phyloP scores from a whole-genome alignment of 2,329 filamentous ascomycete species.

The Apiospora sp. region DNA sequence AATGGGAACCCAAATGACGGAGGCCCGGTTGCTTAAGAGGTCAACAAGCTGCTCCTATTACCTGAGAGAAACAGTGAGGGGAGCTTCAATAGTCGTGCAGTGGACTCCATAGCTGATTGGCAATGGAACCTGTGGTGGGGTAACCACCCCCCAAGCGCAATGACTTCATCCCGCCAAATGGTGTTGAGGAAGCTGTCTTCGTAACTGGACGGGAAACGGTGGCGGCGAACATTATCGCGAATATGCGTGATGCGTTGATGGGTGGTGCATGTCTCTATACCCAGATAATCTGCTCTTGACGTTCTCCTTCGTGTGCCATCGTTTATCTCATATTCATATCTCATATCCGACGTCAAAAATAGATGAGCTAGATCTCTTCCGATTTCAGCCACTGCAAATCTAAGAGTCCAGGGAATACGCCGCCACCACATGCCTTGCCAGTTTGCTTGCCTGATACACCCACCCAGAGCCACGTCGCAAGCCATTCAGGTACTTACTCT shows the following conservation, averaged over 20 bases:
- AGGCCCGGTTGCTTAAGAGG: slow-evolving; percentile 16
- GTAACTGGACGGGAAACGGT: background rate
- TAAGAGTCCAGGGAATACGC: background rate
- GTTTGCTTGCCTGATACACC: background rate
- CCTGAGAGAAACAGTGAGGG: slow-evolving; percentile 14
- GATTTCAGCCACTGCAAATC: background rate
- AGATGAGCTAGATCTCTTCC: slow-evolving; percentile 12
- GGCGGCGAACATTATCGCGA: slow-evolving; percentile 16
- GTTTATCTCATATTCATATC: background rate
- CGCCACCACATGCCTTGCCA: background rate
- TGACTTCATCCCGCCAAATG: slow-evolving; percentile 25
- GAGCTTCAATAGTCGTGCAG: slow-evolving; percentile 22
- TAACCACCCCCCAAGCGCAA: slow-evolving; percentile 1
- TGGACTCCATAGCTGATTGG: slow-evolving; percentile 20
- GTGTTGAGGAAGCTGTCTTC: slow-evolving; percentile 11
- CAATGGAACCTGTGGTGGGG: slow-evolving; percentile 18
- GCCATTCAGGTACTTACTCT: background rate
- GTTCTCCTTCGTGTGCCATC: background rate
- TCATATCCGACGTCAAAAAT: background rate
- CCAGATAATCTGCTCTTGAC: background rate
- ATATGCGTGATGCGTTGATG: background rate
- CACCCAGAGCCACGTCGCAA: slow-evolving; percentile 12
- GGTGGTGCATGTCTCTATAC: background rate
- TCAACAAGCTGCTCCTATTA: slow-evolving; percentile 20
- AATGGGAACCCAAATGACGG: slow-evolving; percentile 8